A percentile compares a stretch with the other conserved stretches of the same genome.
These are phyloP conservation scores for Lepiota brunneoincarnata DNA, from an alignment of 768 basidiomycete genomes.

Conservation along the genomic window DNA sequence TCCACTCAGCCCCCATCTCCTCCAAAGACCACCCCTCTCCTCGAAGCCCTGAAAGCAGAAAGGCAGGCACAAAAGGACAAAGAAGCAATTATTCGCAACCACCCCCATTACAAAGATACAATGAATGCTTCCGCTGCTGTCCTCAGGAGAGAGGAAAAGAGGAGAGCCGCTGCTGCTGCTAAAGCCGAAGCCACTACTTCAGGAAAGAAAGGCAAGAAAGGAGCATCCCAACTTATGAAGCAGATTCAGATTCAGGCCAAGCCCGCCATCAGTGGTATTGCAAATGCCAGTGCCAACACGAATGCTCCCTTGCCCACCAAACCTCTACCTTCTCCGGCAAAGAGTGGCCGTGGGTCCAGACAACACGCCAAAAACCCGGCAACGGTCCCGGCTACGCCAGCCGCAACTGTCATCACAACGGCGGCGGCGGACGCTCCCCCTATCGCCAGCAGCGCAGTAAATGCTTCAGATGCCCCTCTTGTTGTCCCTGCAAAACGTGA, in stretches of 20 bases:
- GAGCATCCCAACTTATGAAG: conserved; percentile 12
- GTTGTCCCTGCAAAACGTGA: conserved; percentile 32
- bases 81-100: conserved; percentile 67
- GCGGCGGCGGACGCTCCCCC: conserved; percentile 12
- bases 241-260: conserved; percentile 13
- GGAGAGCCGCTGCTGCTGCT: conserved; percentile 19
- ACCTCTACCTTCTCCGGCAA: conserved; percentile 3
- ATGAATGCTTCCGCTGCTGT: conserved; percentile 19
- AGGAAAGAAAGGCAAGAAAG: conserved; percentile 19
- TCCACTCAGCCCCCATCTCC: conserved; percentile 54
- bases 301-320: conserved; percentile 12
- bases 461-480: conserved; percentile 9
- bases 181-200: conserved; percentile 20
- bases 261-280: conserved; percentile 2
- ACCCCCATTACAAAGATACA: conserved; percentile 67
- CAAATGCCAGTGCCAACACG: conserved; percentile 11
- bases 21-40: conserved; percentile 85
- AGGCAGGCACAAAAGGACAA: conserved; percentile 72
- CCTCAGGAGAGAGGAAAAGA: conserved; percentile 36
- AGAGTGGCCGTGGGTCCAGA: conserved; percentile 6
- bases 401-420: conserved; percentile 13
- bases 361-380: conserved; percentile 15
- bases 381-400: conserved; percentile 10
- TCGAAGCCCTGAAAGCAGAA: conserved; percentile 90
- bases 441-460: conserved; percentile 6